Base-by-base conservation (phyloP, 805 yeast genomes). In the Lachancea dasiensis region DNA sequence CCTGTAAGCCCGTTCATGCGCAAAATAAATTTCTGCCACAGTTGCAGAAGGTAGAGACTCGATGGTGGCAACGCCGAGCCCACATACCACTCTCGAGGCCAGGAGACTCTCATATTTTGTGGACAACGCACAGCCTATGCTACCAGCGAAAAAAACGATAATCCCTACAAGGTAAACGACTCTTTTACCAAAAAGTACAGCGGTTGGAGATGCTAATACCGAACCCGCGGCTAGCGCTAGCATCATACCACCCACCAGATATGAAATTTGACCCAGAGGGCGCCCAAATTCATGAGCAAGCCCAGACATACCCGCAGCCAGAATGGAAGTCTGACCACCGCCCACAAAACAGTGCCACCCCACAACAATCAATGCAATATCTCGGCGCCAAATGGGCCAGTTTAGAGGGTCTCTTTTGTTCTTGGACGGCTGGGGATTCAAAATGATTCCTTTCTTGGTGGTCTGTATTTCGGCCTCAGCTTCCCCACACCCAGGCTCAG, bases 341-440 rank as follows among this genome's bases (percentile, higher is more conserved):
- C 77, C 76, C 8, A 77, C 58, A 47, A 77, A 72, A 9, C 76
- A 72, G 44, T 72, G 79, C 47, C 73, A 67, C 4, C 81, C 81
- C 23, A 77, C 67, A 13, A 69, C 70, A 8, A 66, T 46, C 27
- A 77, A 57, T 6, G 80, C 73, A 32, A 73, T 41, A 43, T 77
- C 82, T 20, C 80, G 61, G 27, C 73, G 63, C 75, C 79, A 73
- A 6, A 67, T 48, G 1, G 82, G 80, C 84, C 83, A 76, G 48
- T 77, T 78, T 27, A 78, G 58, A 2, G 83, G 83, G 50, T 78
- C 83, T 48, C 77, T 77, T 23, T 76, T 75, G 8, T 77, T 72
- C 34, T 74, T 77, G n/a, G 79, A 64, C 4, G 84, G 84, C 49
- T 77, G 84, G 3, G 84, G 83, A 40, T 73, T 67, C 39, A 77